A percentile compares a stretch with the other conserved stretches of the same genome.
These are phyloP conservation scores for Neonectria neomacrospora DNA, from an alignment of 2,329 filamentous ascomycete genomes.

Conservation along the genomic window DNA sequence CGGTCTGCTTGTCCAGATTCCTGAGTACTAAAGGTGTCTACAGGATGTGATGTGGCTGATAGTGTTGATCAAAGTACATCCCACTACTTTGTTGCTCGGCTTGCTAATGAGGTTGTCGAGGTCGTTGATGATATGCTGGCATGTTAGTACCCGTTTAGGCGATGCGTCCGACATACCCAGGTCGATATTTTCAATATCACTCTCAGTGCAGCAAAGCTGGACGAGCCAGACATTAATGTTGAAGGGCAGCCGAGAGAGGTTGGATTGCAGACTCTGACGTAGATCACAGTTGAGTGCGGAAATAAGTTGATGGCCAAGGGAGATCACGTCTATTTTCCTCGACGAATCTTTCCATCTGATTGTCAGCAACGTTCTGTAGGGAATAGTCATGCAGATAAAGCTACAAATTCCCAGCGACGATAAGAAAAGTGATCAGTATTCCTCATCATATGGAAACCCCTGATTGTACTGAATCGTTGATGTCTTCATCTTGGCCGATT, in stretches of 20 bases:
- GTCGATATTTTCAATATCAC: background rate
- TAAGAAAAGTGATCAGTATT: background rate
- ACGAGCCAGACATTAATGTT: background rate
- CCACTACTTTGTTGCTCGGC: background rate
- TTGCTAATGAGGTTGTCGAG: background rate
- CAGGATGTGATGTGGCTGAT: background rate
- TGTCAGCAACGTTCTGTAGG: background rate
- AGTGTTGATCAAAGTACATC: background rate
- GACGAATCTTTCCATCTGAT: background rate
- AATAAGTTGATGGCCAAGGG: background rate
- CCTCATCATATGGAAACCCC: background rate
- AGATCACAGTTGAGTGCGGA: background rate
- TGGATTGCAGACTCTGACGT: background rate
- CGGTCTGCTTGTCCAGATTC: conserved; percentile 84
- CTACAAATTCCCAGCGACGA: background rate
- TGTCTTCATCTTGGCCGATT: background rate
- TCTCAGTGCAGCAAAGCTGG: background rate
- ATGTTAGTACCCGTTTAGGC: background rate
- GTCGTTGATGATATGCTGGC: background rate
- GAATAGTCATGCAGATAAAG: background rate
- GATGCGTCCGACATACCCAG: background rate
- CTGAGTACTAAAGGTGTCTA: conserved; percentile 87
- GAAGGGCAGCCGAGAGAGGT: background rate
- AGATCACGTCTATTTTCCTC: background rate
- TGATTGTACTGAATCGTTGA: background rate